These are phyloP conservation scores for Sporodiniella umbellata DNA, from an alignment of 371 early-diverging fungal genomes.

Conservation along the genomic window DNA sequence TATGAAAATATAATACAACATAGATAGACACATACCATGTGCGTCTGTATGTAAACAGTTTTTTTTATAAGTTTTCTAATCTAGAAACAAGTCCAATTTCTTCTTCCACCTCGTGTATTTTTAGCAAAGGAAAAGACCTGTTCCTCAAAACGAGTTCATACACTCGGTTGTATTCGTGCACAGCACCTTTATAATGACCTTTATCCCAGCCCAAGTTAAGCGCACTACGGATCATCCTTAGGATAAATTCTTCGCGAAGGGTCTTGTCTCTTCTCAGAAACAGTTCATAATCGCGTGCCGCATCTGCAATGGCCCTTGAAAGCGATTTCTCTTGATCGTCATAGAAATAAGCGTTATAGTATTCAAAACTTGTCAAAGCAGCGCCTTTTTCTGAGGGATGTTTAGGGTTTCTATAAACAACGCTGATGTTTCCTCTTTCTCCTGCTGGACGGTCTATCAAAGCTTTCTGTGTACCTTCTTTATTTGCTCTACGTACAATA, in stretches of 20 bases:
- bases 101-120: conserved; percentile 38
- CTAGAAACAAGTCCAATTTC: conserved; percentile 26
- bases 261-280: conserved; percentile 18
- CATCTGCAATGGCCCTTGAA: conserved; percentile 48
- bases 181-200: conserved; percentile 33
- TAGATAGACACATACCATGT: too few relatives aligned
- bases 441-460: conserved; percentile 48
- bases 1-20: too few relatives aligned
- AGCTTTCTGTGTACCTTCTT: conserved; percentile 54
- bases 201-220: conserved; percentile 57
- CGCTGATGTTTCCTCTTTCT: conserved; percentile 10
- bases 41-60: background rate
- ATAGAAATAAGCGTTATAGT: conserved; percentile 60
- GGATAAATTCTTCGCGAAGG: conserved; percentile 50
- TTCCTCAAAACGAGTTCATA: conserved; percentile 35
- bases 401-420: conserved; percentile 7
- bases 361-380: conserved; percentile 37
- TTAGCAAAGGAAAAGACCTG: conserved; percentile 22
- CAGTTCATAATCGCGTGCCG: conserved; percentile 25
- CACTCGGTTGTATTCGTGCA: conserved; percentile 46
- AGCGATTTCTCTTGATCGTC: conserved; percentile 18
- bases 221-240: conserved; percentile 53
- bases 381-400: conserved; percentile 23
- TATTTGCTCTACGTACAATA: conserved; percentile 55
- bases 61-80: conserved; percentile 7